Evolutionary conservation across 2,329 filamentous ascomycete species (phyloP), one percentile per base, ranked within the genome.

Genomic region (Talaromyces atroroseus): DNA sequence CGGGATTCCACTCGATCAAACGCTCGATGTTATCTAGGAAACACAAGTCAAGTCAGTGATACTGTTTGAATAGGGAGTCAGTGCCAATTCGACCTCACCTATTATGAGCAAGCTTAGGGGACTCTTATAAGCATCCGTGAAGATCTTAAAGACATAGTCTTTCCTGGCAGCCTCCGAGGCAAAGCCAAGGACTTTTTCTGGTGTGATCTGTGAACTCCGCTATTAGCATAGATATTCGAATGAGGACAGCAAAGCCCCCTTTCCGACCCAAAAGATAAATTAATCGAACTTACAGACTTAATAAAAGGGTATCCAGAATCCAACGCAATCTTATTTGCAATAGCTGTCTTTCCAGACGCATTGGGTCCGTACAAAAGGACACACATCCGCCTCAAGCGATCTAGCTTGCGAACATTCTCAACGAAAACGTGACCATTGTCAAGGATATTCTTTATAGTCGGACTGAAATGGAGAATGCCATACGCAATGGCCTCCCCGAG

Each of bases 101-200:
- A 46, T 36, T 10, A 36, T 36, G 32, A 36, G 32, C 32, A 96
- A 85, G 66, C 90, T 95, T 34, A 90, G 80, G 6, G 88, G 85
- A 60, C 89, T 94, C 76, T 97, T 97, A 77, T 96, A 96, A 2
- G 94, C 92, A 68, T 97, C 92, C 51, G 87, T 84, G 72, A 97
- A 97, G 40, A 90, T 83, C 71, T 92, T 95, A 71, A 88, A 87
- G 49, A 97, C 80, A 66, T 92, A 85, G 62, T 91, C 86, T 63
- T 95, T 88, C 79, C 96, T 96, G 62, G 88, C 86, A 64, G 86
- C 82, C 68, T 97, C 94, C 12, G 32, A 36, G 68, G 86, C 89
- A 75, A 88, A 92, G n/a, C 90, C 89, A 50, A 94, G 82, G 76
- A 96, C 87, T 60, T 95, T 85, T 62, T 89, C 84, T 0, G 92